phyloP scores from a whole-genome alignment of 176 grass and related monocot species.

The Calamus simplicifolius region DNA sequence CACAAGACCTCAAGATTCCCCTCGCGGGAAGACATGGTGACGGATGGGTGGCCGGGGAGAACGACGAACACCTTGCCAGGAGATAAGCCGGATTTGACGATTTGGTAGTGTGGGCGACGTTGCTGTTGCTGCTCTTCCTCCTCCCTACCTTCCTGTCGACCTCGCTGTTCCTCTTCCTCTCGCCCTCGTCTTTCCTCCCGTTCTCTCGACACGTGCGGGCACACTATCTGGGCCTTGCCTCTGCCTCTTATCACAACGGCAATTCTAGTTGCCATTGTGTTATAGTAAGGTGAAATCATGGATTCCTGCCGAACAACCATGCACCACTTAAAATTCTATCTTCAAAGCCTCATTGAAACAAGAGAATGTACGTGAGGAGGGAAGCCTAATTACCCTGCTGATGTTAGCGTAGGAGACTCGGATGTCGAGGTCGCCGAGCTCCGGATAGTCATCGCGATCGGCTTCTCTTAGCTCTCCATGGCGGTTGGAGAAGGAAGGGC shows the following conservation, averaged over 20 bases:
- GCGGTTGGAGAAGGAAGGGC: conserved; percentile 43
- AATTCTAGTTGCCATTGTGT: conserved; percentile 56
- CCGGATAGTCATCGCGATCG: conserved; percentile 41
- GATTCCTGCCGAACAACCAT: conserved; percentile 49
- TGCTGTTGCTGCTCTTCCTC: conserved; percentile 1
- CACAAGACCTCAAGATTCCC: conserved; percentile 56
- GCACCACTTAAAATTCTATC: neutral
- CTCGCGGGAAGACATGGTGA: conserved; percentile 27
- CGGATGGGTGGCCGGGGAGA: conserved; percentile 58
- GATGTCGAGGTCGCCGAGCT: conserved; percentile 51
- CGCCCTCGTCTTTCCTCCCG: too few relatives aligned
- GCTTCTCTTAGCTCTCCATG: conserved; percentile 61
- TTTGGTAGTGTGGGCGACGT: conserved; percentile 30
- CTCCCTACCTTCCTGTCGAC: neutral
- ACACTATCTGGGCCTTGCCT: too few relatives aligned
- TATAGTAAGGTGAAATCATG: conserved; percentile 57
- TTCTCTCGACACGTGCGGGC: too few relatives aligned
- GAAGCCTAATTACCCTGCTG: conserved; percentile 13
- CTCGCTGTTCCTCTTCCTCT: too few relatives aligned
- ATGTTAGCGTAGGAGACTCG: conserved; percentile 54
- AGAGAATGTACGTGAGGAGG: neutral
- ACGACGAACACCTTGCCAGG: conserved; percentile 44
- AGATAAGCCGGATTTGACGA: conserved; percentile 20
- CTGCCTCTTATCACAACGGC: conserved; percentile 33
- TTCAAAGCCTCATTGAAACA: neutral